Percentiles rank a stretch among this genome's conserved stretches.
phyloP scores from a whole-genome alignment of 768 basidiomycete genomes.

The Suillus alpinus region DNA sequence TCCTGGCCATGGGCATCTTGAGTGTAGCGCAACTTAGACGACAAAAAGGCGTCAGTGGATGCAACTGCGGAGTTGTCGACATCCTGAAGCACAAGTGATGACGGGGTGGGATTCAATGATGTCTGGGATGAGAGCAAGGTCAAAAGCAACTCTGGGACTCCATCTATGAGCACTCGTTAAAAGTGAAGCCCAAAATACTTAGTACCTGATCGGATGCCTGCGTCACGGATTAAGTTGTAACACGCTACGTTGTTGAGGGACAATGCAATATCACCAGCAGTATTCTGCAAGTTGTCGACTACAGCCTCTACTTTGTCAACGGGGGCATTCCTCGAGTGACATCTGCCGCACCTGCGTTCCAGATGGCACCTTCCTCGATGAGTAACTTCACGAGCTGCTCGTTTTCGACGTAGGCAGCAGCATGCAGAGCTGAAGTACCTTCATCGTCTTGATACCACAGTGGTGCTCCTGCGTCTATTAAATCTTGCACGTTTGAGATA shows the following conservation, averaged over 20 bases:
- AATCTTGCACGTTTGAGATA: conserved; percentile 39
- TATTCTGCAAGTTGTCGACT: conserved; percentile 80
- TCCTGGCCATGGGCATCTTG: conserved; percentile 76
- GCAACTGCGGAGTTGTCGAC: conserved; percentile 56
- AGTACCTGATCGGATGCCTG: conserved; percentile 87
- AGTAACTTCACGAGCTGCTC: conserved; percentile 60
- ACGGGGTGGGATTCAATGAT: conserved; percentile 19
- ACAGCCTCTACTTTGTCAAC: background rate
- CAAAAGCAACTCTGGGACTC: conserved; percentile 63
- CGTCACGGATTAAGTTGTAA: conserved; percentile 82
- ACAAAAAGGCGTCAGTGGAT: conserved; percentile 68
- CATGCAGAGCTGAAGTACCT: conserved; percentile 84
- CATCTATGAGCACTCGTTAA: conserved; percentile 8
- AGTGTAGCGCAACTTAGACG: conserved; percentile 65
- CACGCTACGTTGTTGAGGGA: conserved; percentile 76
- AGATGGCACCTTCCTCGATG: conserved; percentile 80
- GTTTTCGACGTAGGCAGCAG: conserved; percentile 75
- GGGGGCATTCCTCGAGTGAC: background rate
- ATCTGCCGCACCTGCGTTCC: conserved; percentile 75
- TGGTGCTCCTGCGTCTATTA: conserved; percentile 69
- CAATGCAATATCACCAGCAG: conserved; percentile 87
- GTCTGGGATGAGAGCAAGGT: conserved; percentile 53
- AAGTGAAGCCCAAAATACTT: conserved; percentile 5
- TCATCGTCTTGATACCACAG: conserved; percentile 89
- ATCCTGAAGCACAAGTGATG: conserved; percentile 42